These are phyloP conservation scores for Lolium multiflorum DNA, from an alignment of 176 grass and related monocot species.

Conservation along the genomic window DNA sequence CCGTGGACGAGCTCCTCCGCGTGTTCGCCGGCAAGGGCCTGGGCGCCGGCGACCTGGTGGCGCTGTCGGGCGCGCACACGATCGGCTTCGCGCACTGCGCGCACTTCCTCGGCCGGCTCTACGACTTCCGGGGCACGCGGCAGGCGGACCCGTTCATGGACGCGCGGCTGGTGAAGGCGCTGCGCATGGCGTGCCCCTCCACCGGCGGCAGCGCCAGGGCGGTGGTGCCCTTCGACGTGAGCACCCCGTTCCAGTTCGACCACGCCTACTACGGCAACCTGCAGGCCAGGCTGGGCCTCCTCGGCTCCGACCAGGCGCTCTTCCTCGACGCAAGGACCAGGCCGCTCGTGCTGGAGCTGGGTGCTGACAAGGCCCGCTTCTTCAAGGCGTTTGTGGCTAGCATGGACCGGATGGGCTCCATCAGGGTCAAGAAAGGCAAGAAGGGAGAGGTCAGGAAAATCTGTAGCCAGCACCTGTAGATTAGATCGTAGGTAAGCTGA, in stretches of 20 bases:
- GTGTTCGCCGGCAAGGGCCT: constrained; percentile 79
- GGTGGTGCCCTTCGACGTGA: constrained; percentile 74
- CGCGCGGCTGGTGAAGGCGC: constrained; percentile 71
- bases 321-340: constrained; percentile 69
- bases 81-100: constrained; percentile 89
- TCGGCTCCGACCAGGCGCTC: constrained; percentile 85
- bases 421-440: constrained; percentile 85
- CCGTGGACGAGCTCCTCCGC: constrained; percentile 78
- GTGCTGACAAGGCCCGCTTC: constrained; percentile 60
- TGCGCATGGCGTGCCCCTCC: constrained; percentile 73
- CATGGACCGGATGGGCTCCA: constrained; percentile 83
- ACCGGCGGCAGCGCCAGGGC: constrained; percentile 63
- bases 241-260: constrained; percentile 78
- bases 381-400: constrained; percentile 63
- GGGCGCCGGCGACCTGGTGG: constrained; percentile 50
- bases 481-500: no score
- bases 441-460: constrained; percentile 82
- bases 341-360: constrained; percentile 63
- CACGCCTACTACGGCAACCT: constrained; percentile 73
- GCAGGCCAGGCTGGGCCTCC: constrained; percentile 71
- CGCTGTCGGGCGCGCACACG: constrained; percentile 73
- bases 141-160: constrained; percentile 71
- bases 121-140: constrained; percentile 63
- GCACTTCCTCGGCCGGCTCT: constrained; percentile 62
- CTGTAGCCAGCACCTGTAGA: constrained; percentile 68